Evolutionary conservation across 192 early-diverging fungal genomes (phyloP).

Genomic region (Haplosporangium gracile): DNA sequence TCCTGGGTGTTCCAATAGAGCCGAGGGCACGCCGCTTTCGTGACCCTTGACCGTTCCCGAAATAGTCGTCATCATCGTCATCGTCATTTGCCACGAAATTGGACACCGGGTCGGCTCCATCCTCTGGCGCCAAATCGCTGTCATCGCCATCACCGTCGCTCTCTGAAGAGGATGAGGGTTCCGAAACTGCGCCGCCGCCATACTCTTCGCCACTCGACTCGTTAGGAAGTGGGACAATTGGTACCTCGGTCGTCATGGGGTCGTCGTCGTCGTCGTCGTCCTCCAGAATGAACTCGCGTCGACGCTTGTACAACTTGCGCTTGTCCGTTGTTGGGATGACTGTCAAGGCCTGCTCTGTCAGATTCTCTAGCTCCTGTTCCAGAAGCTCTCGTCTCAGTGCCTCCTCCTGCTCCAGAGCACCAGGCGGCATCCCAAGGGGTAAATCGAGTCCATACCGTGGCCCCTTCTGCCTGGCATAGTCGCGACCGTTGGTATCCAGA

Average conservation of each 20-base stretch:
- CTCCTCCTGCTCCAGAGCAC: conserved; percentile 66
- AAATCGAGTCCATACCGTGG: conserved; percentile 71
- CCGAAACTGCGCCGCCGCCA: conserved; percentile 49
- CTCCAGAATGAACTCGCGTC: conserved; percentile 44
- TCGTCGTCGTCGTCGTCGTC: conserved; percentile 56
- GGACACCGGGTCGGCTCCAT: conserved; percentile 14
- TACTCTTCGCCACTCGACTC: conserved; percentile 75
- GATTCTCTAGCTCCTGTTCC: conserved; percentile 63
- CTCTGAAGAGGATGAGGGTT: conserved; percentile 56
- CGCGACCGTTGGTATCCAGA: conserved; percentile 75
- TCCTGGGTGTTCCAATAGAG: conserved; percentile 36
- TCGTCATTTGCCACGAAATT: conserved; percentile 60
- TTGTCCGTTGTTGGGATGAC: conserved; percentile 57
- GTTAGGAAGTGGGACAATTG: conserved; percentile 67
- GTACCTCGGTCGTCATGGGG: conserved; percentile 57
- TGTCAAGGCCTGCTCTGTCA: conserved; percentile 51
- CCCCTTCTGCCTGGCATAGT: conserved; percentile 72
- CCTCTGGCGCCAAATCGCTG: conserved; percentile 38
- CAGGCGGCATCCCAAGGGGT: conserved; percentile 57
- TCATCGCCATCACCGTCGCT: conserved; percentile 72
- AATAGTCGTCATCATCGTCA: conserved; percentile 60
- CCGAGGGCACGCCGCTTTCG: conserved; percentile 39
- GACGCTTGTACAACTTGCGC: conserved; percentile 28
- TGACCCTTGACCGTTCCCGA: conserved; percentile 35
- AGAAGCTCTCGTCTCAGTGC: conserved; percentile 57